Evolutionary conservation across 1,284 basidiomycete species (phyloP).

Genomic region (Leucoagaricus sp.): DNA sequence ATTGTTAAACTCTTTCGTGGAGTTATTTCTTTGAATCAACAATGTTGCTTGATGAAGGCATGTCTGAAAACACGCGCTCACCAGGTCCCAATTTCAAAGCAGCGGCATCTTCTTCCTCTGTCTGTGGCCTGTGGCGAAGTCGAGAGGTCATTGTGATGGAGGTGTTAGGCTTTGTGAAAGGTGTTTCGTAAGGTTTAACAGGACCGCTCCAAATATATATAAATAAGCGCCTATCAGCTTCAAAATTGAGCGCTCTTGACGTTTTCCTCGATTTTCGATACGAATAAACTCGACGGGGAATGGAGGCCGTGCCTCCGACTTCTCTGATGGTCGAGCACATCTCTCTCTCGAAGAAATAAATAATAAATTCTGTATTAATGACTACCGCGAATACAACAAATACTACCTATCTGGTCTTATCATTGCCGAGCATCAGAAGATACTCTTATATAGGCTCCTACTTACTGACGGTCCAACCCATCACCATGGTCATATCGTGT

Average conservation of each 20-base stretch:
- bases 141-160: constrained; percentile 38
- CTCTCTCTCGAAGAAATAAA: neutral
- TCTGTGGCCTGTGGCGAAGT: constrained; percentile 46
- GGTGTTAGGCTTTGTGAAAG: neutral
- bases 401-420: too few species aligned
- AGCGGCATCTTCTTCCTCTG: constrained; percentile 73
- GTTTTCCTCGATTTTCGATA: too few species aligned
- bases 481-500: too few species aligned
- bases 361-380: constrained; percentile 13
- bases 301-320: too few species aligned
- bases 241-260: neutral
- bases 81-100: constrained; percentile 68
- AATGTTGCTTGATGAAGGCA: neutral
- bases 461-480: too few species aligned
- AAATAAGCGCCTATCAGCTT: neutral
- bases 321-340: too few species aligned
- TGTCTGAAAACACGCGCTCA: constrained; percentile 25
- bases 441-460: too few species aligned
- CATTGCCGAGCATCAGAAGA: too few species aligned
- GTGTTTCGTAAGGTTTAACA: neutral
- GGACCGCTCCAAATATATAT: neutral
- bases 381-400: constrained; percentile 7
- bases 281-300: too few species aligned
- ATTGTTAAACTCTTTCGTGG: constrained; percentile 78
- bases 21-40: neutral